A percentile compares a stretch with the other conserved stretches of the same genome.
These are phyloP conservation scores for Leptosphaerulina australis DNA, from an alignment of 2,329 filamentous ascomycete genomes.

Conservation along the genomic window DNA sequence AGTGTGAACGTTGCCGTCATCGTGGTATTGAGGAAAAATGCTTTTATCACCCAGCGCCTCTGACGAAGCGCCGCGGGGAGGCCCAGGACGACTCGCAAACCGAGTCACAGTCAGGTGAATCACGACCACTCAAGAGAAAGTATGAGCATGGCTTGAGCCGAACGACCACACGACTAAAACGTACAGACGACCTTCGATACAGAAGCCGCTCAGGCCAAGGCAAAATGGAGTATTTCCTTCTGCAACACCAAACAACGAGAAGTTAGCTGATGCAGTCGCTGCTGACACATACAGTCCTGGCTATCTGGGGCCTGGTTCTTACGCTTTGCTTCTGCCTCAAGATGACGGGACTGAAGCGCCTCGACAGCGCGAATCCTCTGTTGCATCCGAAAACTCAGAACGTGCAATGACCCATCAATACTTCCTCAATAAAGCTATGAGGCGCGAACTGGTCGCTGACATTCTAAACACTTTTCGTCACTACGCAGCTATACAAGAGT, in stretches of 20 bases:
- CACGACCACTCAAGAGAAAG: conserved; percentile 36
- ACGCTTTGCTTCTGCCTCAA: conserved; percentile 38
- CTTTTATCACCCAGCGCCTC: conserved; percentile 45
- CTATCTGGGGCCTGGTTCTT: conserved; percentile 44
- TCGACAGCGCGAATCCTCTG: conserved; percentile 30
- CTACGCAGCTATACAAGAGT: conserved; percentile 32
- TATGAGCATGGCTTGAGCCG: conserved; percentile 13
- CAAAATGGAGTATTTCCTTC: conserved; percentile 15
- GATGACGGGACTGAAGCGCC: conserved; percentile 29
- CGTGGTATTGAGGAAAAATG: conserved; percentile 43
- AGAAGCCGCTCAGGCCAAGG: conserved; percentile 8
- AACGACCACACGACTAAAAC: conserved; percentile 1
- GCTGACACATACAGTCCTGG: conserved; percentile 41
- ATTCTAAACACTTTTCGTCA: conserved; percentile 38
- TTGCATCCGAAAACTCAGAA: conserved; percentile 35
- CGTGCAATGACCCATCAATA: conserved; percentile 40
- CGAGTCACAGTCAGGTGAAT: conserved; percentile 18
- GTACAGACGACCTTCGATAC: conserved; percentile 27
- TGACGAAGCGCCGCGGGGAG: conserved; percentile 36
- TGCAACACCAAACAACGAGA: conserved; percentile 24
- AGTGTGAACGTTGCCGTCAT: conserved; percentile 42
- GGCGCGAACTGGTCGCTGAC: conserved; percentile 37
- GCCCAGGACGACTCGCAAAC: background rate
- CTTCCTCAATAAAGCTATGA: conserved; percentile 38
- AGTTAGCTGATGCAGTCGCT: conserved; percentile 42